Percentiles rank a stretch among this genome's conserved stretches.
These are phyloP conservation scores for Schizosaccharomyces cryophilus DNA, from an alignment of 805 yeast genomes.

Conservation along the genomic window DNA sequence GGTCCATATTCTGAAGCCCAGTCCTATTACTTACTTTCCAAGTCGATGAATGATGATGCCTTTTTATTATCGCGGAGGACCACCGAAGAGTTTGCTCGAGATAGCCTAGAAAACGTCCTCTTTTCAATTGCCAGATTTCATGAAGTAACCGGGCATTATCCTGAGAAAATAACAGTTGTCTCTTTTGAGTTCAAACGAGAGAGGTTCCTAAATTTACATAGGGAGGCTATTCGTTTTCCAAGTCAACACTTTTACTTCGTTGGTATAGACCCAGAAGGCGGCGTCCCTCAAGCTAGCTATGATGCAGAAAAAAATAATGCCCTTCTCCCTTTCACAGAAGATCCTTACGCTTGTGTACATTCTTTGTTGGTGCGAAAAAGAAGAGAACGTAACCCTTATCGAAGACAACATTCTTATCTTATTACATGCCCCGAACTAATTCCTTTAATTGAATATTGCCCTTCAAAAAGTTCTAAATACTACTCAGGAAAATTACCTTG, in stretches of 20 bases:
- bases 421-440: background rate
- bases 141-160: constrained; percentile 24
- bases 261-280: constrained; percentile 8
- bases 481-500: background rate
- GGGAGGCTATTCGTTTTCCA: constrained; percentile 10
- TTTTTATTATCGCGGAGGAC: constrained; percentile 13
- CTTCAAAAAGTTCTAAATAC: background rate
- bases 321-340: constrained; percentile 8
- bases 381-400: constrained; percentile 9
- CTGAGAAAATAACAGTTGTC: constrained; percentile 28
- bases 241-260: constrained; percentile 5
- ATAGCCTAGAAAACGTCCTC: constrained; percentile 53
- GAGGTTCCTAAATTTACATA: constrained; percentile 22
- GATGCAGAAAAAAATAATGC: constrained; percentile 7
- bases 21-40: constrained; percentile 7
- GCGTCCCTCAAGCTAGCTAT: constrained; percentile 1
- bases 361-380: constrained; percentile 6
- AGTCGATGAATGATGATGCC: constrained; percentile 1
- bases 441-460: background rate
- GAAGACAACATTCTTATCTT: constrained; percentile 8
- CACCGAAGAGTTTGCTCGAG: constrained; percentile 52
- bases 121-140: constrained; percentile 22
- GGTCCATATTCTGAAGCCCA: constrained; percentile 32
- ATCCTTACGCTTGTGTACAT: constrained; percentile 10
- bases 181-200: constrained; percentile 53